Percentiles rank a stretch among this genome's conserved stretches.
phyloP scores from a whole-genome alignment of 371 early-diverging fungal genomes.

The Haplosporangium sp. region DNA sequence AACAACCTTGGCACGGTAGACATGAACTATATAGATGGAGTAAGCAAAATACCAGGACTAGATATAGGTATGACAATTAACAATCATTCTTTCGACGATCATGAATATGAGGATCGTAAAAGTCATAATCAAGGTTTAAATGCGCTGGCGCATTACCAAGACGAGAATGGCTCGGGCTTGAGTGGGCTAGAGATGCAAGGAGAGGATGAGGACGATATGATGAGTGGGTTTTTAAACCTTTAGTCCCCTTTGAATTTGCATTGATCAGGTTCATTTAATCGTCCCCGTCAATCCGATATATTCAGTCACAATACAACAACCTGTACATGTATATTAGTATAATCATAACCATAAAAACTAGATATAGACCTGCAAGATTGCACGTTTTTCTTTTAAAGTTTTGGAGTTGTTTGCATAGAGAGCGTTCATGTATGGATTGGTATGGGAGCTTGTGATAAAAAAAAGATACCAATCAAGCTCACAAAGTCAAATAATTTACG shows the following conservation, averaged over 20 bases:
- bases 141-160: background rate
- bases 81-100: background rate
- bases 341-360: too few relatives aligned
- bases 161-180: slow-evolving; percentile 14
- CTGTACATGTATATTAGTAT: too few relatives aligned
- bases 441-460: too few relatives aligned
- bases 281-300: too few relatives aligned
- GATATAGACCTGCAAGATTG: too few relatives aligned
- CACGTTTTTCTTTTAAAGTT: too few relatives aligned
- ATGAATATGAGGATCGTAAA: background rate
- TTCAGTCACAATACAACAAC: too few relatives aligned
- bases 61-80: slow-evolving; percentile 38
- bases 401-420: too few relatives aligned
- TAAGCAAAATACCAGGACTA: slow-evolving; percentile 23
- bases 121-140: slow-evolving; percentile 4
- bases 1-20: background rate
- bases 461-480: too few relatives aligned
- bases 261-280: background rate
- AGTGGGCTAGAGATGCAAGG: slow-evolving; percentile 24
- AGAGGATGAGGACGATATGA: slow-evolving; percentile 52
- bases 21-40: slow-evolving; percentile 13
- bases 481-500: too few relatives aligned
- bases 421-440: too few relatives aligned
- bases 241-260: slow-evolving; percentile 2
- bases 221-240: slow-evolving; percentile 53